Base-by-base conservation (phyloP, 805 yeast genomes). In the Brettanomyces anomalus region DNA sequence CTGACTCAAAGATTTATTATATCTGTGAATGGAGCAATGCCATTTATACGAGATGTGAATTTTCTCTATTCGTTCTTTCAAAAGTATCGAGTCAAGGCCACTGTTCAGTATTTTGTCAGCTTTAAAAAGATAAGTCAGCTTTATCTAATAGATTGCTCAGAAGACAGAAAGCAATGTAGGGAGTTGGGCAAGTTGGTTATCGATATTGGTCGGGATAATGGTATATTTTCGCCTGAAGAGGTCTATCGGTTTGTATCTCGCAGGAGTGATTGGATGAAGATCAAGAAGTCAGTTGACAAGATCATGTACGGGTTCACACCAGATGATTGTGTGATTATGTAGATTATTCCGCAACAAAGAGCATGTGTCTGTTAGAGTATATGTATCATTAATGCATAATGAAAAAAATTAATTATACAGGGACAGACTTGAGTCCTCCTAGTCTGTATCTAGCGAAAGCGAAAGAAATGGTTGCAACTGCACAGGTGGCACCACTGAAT, bases 221-320 rank as follows among this genome's bases (percentile, higher is more conserved):
- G 97, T 1, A 77, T 90, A 4, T 83, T 90, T 55, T 77, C 81
- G 24, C 95, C 94, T 37, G 97, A 93, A 52, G 98, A 90, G 52
- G 81, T 90, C n/a, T 85, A 86, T 54, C 95, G 86, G 56, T 84
- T 89, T 62, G 93, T 88, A 4, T 88, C 85, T 50, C 67, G 95
- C 47, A 69, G 98, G 44, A 73, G 79, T 32, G 98, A 90, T 60
- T 90, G 98, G 98, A 64, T 74, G 0, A 55, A 65, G 32, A 83
- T 90, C 21, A 81, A 78, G 50, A 69, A 72, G 47, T 84, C 83
- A 46, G 97, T 90, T 8, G 97, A 90, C 61, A 86, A 82, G 58
- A 89, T 86, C n/a, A 85, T 93, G 80, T 93, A 88, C 56, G 97
- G 98, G 0, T 70, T 90, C 42, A 88, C 86, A 15, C 62, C 81